Evolutionary conservation across 2,329 filamentous ascomycete genomes (phyloP).

Genomic region (Cladophialophora yegresii): DNA sequence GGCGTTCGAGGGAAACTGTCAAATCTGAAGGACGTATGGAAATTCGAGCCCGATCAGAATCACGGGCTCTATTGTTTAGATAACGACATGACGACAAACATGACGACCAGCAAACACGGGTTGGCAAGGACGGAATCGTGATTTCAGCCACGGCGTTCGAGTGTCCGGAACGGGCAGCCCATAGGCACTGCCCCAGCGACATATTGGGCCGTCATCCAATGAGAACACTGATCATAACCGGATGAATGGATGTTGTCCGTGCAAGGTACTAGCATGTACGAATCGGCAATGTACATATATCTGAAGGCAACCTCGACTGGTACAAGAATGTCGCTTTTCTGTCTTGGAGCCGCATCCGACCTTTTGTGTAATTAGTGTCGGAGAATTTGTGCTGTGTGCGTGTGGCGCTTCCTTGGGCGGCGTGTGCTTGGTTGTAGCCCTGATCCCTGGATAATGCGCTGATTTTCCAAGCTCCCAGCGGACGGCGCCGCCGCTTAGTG

Average conservation of each 20-base stretch:
- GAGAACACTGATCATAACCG: too few species aligned
- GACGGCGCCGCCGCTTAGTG: slow-evolving; percentile 12
- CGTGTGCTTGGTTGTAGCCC: neutral
- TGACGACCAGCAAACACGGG: neutral
- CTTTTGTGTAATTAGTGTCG: neutral
- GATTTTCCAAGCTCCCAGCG: slow-evolving; percentile 13
- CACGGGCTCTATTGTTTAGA: neutral
- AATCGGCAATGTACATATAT: neutral
- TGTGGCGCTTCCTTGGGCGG: neutral
- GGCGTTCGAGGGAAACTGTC: slow-evolving; percentile 13
- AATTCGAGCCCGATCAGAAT: neutral
- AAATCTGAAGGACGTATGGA: neutral
- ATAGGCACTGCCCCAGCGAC: neutral
- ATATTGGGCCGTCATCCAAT: neutral
- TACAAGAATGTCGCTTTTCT: neutral
- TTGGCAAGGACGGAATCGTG: neutral
- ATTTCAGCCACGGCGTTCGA: neutral
- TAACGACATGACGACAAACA: slow-evolving; percentile 17
- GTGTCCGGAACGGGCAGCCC: neutral
- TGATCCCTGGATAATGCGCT: slow-evolving; percentile 14
- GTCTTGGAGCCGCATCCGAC: neutral
- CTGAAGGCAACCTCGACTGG: neutral
- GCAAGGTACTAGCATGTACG: neutral
- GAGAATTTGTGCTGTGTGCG: slow-evolving; percentile 10
- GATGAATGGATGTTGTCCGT: neutral